A percentile compares a stretch with the other conserved stretches of the same genome.
phyloP scores from a whole-genome alignment of 2,329 filamentous ascomycete species.

The Coleophoma eucalyptorum region DNA sequence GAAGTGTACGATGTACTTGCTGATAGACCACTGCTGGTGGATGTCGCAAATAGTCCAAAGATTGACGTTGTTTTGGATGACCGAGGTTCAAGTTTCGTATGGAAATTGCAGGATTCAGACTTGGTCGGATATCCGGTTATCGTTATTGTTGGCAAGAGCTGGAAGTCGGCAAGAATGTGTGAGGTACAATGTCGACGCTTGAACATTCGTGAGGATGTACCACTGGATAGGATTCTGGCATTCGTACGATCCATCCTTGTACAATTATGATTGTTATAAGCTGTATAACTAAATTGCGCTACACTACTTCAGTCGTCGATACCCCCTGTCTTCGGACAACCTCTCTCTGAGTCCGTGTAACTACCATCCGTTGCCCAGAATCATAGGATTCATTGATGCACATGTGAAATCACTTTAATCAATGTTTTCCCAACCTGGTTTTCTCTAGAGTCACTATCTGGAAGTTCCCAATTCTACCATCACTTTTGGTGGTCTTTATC shows the following conservation, averaged over 20 bases:
- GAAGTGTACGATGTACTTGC: slow-evolving; percentile 61
- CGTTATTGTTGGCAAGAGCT: slow-evolving; percentile 72
- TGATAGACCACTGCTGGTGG: neutral
- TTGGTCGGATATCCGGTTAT: slow-evolving; percentile 83
- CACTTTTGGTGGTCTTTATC: no score
- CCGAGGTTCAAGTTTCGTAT: slow-evolving; percentile 61
- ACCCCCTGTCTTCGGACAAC: no score
- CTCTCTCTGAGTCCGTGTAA: no score
- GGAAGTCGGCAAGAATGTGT: slow-evolving; percentile 35
- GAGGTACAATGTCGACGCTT: slow-evolving; percentile 28
- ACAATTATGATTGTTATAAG: neutral
- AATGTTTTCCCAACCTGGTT: no score
- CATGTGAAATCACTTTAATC: no score
- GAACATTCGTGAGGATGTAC: slow-evolving; percentile 15
- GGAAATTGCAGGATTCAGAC: slow-evolving; percentile 90
- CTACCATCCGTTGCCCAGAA: no score
- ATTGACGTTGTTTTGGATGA: slow-evolving; percentile 75
- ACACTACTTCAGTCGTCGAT: no score
- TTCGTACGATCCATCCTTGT: neutral
- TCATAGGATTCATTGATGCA: no score
- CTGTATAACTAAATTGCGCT: no score
- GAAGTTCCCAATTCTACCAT: no score
- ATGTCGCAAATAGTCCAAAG: slow-evolving; percentile 5
- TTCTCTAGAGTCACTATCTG: no score
- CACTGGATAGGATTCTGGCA: slow-evolving; percentile 11